These are phyloP conservation scores for Colletotrichum shisoi DNA, from an alignment of 2,329 filamentous ascomycete genomes.

Conservation along the genomic window DNA sequence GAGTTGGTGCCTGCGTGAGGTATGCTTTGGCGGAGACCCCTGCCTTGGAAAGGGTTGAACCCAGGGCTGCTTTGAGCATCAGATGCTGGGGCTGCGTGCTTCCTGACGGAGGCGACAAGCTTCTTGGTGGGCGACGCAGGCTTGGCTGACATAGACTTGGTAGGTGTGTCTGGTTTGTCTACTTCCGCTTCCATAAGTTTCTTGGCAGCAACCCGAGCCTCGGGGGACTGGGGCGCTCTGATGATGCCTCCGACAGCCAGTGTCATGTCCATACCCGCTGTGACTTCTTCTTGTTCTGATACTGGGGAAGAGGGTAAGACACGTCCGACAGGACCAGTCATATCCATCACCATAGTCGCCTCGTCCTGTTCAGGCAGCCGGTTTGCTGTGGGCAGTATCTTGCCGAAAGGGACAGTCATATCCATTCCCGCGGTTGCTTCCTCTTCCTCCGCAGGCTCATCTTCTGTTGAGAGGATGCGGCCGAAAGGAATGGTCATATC, in stretches of 20 bases:
- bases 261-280: constrained; percentile 74
- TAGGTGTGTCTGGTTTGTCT: constrained; percentile 57
- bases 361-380: constrained; percentile 38
- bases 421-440: constrained; percentile 66
- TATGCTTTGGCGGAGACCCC: constrained; percentile 59
- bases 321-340: constrained; percentile 66
- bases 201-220: constrained; percentile 59
- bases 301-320: constrained; percentile 54
- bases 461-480: constrained; percentile 51
- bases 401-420: constrained; percentile 59
- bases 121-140: constrained; percentile 50
- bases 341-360: constrained; percentile 63
- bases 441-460: constrained; percentile 57
- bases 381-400: constrained; percentile 48
- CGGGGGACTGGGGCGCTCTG: constrained; percentile 48
- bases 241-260: constrained; percentile 70
- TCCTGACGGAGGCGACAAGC: constrained; percentile 43
- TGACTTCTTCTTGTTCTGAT: constrained; percentile 50
- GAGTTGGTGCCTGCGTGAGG: constrained; percentile 55
- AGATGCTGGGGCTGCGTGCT: constrained; percentile 41
- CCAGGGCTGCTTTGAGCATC: constrained; percentile 61
- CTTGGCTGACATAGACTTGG: constrained; percentile 52
- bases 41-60: constrained; percentile 61
- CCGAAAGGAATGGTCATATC: constrained; percentile 72
- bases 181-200: constrained; percentile 67